Evolutionary conservation across 306 rosid genomes (phyloP), one percentile per base, ranked within the genome.

Genomic region (Acmispon strigosus): DNA sequence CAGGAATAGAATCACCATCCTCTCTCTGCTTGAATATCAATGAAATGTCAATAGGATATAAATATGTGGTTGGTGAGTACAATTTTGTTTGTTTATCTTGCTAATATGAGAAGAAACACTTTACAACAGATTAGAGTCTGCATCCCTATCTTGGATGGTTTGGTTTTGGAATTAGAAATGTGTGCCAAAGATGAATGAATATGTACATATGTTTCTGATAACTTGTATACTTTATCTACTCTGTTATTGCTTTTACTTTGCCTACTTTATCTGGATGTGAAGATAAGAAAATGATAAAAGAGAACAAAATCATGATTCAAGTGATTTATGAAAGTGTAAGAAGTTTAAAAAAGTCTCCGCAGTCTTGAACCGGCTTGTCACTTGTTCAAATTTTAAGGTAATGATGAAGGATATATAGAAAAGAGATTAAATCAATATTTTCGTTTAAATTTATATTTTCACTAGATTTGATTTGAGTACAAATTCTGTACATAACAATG

Each of bases 11-110:
- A 32, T 78, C 49, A 67, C 27, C 45, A 39, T 57, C 12, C 41
- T 74, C 58, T n/a, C 69, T 62, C 56, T 76, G 69, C 57, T 78
- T 80, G 83, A 66, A 78, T 65, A 82, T 76, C 60, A 76, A 67
- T 45, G 74, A 41, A 36, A 62, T 78, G 71, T 47, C 24, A 62
- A 42, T 45, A 54, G 27, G 62, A 76, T 59, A 59, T 37, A 67
- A 67, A 59, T 12, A 50, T 13, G 14, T 24, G 29, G 64, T 60
- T 57, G 70, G 27, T 17, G 39, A 59, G 39, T 70, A 27, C 70
- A 73, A 55, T 81, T 83, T 83, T 78, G 69, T 80, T 68, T 65
- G 29, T 78, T 74, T 71, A 72, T 76, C 60, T 74, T 66, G 73
- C 71, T 62, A 49, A 57, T 71, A 24, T 32, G 64, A 53, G 70